Conservation (phyloP, 192 early-diverging fungal species). For the Mortierella hygrophila region DNA sequence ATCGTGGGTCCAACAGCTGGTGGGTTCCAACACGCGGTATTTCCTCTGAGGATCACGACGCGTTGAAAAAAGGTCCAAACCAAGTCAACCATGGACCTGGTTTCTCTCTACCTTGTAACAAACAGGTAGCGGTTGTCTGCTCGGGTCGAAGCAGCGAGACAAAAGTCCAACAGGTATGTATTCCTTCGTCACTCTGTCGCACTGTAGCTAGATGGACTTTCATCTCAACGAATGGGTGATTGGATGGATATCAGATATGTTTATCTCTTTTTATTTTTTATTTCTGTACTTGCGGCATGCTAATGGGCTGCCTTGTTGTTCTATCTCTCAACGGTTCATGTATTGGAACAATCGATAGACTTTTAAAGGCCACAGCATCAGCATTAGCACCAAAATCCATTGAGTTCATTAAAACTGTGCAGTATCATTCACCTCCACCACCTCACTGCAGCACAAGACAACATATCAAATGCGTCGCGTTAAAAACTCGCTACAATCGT, state of each 20-base stretch:
- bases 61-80: too few species aligned
- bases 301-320: neutral
- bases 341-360: conserved; percentile 40
- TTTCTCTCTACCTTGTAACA: conserved; percentile 62
- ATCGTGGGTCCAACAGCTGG: too few species aligned
- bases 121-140: conserved; percentile 89
- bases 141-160: conserved; percentile 92
- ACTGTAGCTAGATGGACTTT: neutral
- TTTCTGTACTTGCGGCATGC: neutral
- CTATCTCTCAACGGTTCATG: neutral
- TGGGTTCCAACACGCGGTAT: too few species aligned
- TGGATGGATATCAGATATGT: neutral
- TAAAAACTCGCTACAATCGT: conserved; percentile 6
- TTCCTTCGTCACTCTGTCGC: too few species aligned
- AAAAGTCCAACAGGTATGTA: conserved; percentile 84
- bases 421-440: conserved; percentile 87
- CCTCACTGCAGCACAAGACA: conserved; percentile 69
- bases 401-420: conserved; percentile 80
- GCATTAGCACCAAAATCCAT: conserved; percentile 76
- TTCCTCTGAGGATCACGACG: too few species aligned
- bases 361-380: conserved; percentile 78
- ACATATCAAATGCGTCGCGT: conserved; percentile 63
- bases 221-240: neutral
- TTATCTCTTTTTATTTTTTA: conserved; percentile 16
- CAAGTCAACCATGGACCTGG: too few species aligned